Percentiles rank a stretch among this genome's conserved stretches.
phyloP scores from a whole-genome alignment of 495 filamentous ascomycete genomes.

The Oleoguttula mirabilis region DNA sequence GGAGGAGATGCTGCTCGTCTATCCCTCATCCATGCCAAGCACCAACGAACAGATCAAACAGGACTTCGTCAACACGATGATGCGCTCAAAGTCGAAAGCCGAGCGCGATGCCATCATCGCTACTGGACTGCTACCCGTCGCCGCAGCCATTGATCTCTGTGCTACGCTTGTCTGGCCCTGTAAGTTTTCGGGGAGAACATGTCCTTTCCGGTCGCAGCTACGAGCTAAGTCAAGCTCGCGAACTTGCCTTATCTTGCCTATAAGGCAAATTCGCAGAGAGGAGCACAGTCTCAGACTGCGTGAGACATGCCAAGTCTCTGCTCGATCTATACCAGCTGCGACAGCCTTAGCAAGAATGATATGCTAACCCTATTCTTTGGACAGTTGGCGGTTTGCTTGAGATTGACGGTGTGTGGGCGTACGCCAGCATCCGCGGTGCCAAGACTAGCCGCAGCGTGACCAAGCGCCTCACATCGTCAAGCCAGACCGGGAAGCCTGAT shows the following conservation, averaged over 20 bases:
- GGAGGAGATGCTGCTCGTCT: slow-evolving; percentile 29
- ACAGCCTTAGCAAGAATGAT: no score
- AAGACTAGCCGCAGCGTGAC: slow-evolving; percentile 26
- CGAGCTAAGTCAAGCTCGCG: no score
- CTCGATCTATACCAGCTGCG: no score
- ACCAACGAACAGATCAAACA: slow-evolving; percentile 25
- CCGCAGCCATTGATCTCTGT: slow-evolving; percentile 29
- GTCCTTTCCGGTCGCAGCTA: no score
- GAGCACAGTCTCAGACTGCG: no score
- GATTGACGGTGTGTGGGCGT: slow-evolving; percentile 30
- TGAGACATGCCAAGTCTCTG: no score
- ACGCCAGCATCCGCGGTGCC: slow-evolving; percentile 29
- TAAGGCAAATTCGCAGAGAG: no score
- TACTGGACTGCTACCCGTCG: slow-evolving; percentile 29
- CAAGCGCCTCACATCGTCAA: slow-evolving; percentile 23
- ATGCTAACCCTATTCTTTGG: no score
- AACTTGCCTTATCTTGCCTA: no score
- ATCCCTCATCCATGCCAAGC: slow-evolving; percentile 25
- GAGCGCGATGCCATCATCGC: slow-evolving; percentile 31
- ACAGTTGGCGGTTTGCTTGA: slow-evolving; percentile 32
- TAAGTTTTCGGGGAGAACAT: no score
- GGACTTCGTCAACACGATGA: slow-evolving; percentile 31
- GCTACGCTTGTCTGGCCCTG: slow-evolving; percentile 25
- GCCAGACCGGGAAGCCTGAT: slow-evolving; percentile 3
- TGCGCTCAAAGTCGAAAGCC: slow-evolving; percentile 30